Evolutionary conservation across 345 rosid genomes (phyloP).

Genomic region (Brassica carinata): DNA sequence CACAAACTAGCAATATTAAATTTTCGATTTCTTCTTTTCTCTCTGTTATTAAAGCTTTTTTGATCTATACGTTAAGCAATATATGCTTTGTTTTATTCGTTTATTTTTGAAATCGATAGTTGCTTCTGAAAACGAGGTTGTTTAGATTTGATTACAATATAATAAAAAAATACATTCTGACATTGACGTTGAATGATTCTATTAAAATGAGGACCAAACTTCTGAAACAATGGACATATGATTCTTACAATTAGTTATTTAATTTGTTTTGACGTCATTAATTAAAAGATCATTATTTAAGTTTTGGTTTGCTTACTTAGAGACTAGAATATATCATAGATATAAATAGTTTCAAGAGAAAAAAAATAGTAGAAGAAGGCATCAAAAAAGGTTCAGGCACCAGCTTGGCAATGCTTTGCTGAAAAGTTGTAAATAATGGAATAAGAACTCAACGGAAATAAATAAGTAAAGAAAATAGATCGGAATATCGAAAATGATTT

Average conservation of each 20-base stretch:
- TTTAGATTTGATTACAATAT: conserved; percentile 34
- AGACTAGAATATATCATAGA: neutral
- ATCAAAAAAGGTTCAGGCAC: neutral
- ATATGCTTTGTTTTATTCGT: conserved; percentile 38
- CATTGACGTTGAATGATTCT: conserved; percentile 15
- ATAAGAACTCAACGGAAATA: conserved; percentile 12
- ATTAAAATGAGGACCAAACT: neutral
- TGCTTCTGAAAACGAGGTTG: conserved; percentile 33
- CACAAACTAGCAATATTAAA: conserved; percentile 20
- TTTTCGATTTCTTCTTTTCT: neutral
- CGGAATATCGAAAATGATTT: conserved; percentile 9
- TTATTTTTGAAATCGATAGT: conserved; percentile 6
- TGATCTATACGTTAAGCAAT: conserved; percentile 36
- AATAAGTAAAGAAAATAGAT: conserved; percentile 10
- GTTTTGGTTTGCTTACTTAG: neutral
- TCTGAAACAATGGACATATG: neutral
- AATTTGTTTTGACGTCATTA: conserved; percentile 7
- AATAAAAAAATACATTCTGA: conserved; percentile 11
- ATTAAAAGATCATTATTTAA: neutral
- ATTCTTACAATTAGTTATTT: neutral
- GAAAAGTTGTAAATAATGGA: conserved; percentile 38
- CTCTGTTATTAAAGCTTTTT: conserved; percentile 27
- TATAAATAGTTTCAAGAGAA: neutral
- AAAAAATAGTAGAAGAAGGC: neutral
- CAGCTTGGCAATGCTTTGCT: conserved; percentile 38